Conservation (phyloP, 768 basidiomycete genomes). For the Candolleomyces eurysporus region DNA sequence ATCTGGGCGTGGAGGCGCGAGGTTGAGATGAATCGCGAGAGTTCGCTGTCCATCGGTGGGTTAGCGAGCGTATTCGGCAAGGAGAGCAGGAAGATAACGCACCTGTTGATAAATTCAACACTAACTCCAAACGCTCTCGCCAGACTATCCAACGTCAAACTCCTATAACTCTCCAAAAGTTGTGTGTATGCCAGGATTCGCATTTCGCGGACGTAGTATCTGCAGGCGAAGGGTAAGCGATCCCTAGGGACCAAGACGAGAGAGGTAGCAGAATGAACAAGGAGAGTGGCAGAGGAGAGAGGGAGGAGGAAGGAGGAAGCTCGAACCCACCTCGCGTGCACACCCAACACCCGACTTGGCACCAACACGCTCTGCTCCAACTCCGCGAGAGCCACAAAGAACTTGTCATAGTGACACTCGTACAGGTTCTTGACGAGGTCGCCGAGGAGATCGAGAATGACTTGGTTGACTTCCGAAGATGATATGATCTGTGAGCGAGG, state of each 20-base stretch:
- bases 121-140: constrained; percentile 87
- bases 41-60: constrained; percentile 47
- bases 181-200: constrained; percentile 91
- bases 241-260: too few species aligned
- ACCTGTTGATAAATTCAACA: constrained; percentile 84
- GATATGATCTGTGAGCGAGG: constrained; percentile 58
- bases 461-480: constrained; percentile 85
- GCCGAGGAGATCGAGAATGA: constrained; percentile 76
- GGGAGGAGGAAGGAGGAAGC: too few species aligned
- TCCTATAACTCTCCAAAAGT: constrained; percentile 84
- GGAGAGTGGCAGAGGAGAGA: too few species aligned
- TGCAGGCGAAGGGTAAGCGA: too few species aligned
- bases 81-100: constrained; percentile 30
- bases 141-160: constrained; percentile 85
- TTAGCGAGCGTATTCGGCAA: too few species aligned
- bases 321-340: constrained; percentile 34
- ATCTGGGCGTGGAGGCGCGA: constrained; percentile 84
- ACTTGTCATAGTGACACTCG: constrained; percentile 94
- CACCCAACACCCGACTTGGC: too few species aligned
- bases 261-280: too few species aligned
- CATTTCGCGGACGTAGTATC: constrained; percentile 94
- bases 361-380: too few species aligned
- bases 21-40: constrained; percentile 88
- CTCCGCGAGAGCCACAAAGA: constrained; percentile 76
- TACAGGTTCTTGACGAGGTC: too few species aligned